Percentiles rank a stretch among this genome's conserved stretches.
Conservation (phyloP, 75 land plant species). For the Ceratopteris richardii region DNA sequence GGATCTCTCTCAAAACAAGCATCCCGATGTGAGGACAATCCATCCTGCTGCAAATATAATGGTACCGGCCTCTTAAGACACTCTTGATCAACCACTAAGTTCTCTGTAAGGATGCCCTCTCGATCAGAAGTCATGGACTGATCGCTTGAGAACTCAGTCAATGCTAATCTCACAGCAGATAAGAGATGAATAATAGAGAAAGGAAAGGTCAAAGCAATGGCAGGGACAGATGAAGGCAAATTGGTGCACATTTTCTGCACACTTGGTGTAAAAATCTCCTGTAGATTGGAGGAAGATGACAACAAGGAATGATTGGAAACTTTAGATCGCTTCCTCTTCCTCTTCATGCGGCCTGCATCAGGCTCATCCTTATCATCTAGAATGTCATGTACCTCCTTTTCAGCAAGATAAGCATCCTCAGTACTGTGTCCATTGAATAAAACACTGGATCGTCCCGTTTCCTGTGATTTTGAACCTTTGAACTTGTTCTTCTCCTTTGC, state of each 20-base stretch:
- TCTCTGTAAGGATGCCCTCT: conserved; percentile 10
- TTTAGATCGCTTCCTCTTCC: neutral
- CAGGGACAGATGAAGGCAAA: conserved; percentile 48
- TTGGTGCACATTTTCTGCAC: conserved; percentile 54
- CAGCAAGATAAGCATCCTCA: conserved; percentile 7
- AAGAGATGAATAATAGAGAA: conserved; percentile 86
- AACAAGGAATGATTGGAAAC: neutral
- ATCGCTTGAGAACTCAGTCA: conserved; percentile 48
- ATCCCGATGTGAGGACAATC: neutral
- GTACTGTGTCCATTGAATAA: neutral
- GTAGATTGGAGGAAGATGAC: no score
- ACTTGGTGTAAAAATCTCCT: neutral
- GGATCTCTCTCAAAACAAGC: conserved; percentile 5
- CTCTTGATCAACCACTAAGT: conserved; percentile 17
- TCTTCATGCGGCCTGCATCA: neutral
- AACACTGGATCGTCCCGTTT: no score
- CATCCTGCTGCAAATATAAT: conserved; percentile 2
- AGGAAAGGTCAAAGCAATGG: conserved; percentile 81
- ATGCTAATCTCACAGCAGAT: conserved; percentile 71
- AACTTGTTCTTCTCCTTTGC: no score
- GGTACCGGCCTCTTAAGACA: conserved; percentile 9
- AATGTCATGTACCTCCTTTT: neutral
- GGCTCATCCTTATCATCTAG: neutral
- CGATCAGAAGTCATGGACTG: neutral
- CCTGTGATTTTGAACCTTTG: no score